phyloP scores from a whole-genome alignment of 306 rosid genomes.

The Myrica gale region DNA sequence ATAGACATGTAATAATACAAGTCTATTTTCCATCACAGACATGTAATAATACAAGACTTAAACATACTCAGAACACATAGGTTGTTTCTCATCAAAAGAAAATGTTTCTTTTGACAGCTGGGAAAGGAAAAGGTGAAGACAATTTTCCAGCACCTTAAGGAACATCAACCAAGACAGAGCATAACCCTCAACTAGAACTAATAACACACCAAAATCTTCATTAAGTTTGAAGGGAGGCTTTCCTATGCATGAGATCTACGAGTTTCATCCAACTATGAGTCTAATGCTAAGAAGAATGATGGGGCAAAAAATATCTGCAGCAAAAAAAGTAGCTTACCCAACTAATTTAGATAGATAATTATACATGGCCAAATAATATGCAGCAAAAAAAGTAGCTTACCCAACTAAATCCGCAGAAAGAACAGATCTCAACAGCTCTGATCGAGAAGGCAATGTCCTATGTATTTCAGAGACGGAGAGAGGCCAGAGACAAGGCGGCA shows the following conservation, averaged over 20 bases:
- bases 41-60: not conserved
- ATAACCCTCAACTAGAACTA: not conserved
- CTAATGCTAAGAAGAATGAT: not conserved
- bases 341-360: not conserved
- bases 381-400: conserved; percentile 45
- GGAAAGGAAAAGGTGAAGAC: not conserved
- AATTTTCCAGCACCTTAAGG: not conserved
- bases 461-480: conserved; percentile 65
- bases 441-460: conserved; percentile 82
- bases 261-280: not conserved
- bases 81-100: conserved; percentile 3
- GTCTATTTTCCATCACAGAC: not conserved
- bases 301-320: not conserved
- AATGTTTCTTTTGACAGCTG: not conserved
- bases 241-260: not conserved
- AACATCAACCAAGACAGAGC: not conserved
- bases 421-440: conserved; percentile 85
- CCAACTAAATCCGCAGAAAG: conserved; percentile 96
- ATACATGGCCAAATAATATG: conserved; percentile 6
- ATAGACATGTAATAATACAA: too few relatives aligned
- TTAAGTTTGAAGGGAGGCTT: not conserved
- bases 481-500: too few relatives aligned
- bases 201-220: not conserved
- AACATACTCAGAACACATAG: not conserved
- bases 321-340: too few relatives aligned